A percentile compares a stretch with the other conserved stretches of the same genome.
Conservation (phyloP, 495 filamentous ascomycete species). For the Bryoglossum gracile region DNA sequence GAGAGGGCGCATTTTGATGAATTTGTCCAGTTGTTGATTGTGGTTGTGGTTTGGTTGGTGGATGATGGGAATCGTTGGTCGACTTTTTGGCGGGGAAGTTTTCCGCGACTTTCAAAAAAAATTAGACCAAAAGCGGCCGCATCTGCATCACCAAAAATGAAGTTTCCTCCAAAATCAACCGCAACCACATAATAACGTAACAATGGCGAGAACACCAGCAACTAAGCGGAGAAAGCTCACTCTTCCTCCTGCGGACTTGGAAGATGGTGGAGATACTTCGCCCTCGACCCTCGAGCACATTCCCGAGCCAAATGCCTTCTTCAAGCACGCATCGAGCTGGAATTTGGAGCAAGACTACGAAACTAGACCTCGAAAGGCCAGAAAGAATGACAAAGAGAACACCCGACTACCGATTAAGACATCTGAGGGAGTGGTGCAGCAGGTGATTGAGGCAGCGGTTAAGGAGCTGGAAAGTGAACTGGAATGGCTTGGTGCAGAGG, state of each 20-base stretch:
- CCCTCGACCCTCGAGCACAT: slow-evolving; percentile 26
- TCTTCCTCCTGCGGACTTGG: slow-evolving; percentile 39
- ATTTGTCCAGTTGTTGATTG: neutral
- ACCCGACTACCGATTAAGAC: slow-evolving; percentile 82
- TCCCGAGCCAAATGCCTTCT: slow-evolving; percentile 25
- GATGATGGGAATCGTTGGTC: neutral
- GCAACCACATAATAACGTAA: slow-evolving; percentile 35
- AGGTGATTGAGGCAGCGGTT: slow-evolving; percentile 46
- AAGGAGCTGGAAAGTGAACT: slow-evolving; percentile 37
- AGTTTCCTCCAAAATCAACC: neutral
- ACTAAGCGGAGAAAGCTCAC: slow-evolving; percentile 49
- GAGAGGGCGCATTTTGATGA: slow-evolving; percentile 56
- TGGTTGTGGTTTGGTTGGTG: neutral
- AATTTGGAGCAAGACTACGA: slow-evolving; percentile 91
- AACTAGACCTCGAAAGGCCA: slow-evolving; percentile 61
- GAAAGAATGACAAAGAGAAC: slow-evolving; percentile 62
- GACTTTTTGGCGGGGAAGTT: slow-evolving; percentile 23
- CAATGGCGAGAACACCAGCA: slow-evolving; percentile 43
- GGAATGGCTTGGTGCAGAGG: slow-evolving; percentile 36
- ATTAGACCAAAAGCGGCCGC: slow-evolving; percentile 19
- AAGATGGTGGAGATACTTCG: slow-evolving; percentile 33
- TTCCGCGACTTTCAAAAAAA: too few species aligned
- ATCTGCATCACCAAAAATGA: too few species aligned
- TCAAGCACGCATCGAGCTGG: slow-evolving; percentile 48
- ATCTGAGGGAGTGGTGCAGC: slow-evolving; percentile 61